phyloP scores from a whole-genome alignment of 352 stramenopile genomes.

The Pythium myriotylum region DNA sequence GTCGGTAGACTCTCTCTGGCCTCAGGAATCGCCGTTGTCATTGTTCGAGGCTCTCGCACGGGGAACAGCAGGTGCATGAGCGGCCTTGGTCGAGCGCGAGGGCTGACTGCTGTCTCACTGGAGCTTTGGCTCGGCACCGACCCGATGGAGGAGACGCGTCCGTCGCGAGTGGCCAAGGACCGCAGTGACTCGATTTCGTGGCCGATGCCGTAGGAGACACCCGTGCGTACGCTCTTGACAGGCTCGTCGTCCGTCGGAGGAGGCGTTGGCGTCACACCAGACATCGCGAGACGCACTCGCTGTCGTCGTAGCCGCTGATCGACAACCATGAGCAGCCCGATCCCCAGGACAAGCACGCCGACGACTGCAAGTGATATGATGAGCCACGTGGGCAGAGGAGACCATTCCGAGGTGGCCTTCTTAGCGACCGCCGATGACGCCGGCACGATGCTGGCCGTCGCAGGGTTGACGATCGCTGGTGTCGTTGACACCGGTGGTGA shows the following conservation, averaged over 20 bases:
- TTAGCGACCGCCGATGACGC: too few species aligned
- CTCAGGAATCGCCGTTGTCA: too few species aligned
- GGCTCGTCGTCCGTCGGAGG: background rate
- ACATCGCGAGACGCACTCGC: background rate
- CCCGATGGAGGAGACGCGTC: background rate
- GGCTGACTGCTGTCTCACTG: background rate
- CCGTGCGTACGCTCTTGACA: background rate
- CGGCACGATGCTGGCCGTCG: background rate
- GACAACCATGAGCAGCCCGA: background rate
- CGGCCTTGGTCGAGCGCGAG: background rate
- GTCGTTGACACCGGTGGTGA: background rate
- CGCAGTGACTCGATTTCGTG: background rate
- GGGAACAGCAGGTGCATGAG: background rate
- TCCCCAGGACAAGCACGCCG: background rate
- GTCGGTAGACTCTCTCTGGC: too few species aligned
- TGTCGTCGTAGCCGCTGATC: background rate
- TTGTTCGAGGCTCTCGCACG: background rate
- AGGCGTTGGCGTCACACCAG: background rate
- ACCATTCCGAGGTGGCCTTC: too few species aligned
- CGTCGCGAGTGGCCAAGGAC: background rate
- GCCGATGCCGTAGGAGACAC: slow-evolving; percentile 1
- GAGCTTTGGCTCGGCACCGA: background rate
- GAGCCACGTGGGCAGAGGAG: slow-evolving; percentile 3
- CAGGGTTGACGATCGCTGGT: background rate
- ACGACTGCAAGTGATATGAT: slow-evolving; percentile 9